A percentile compares a stretch with the other conserved stretches of the same genome.
Conservation (phyloP, 306 rosid species). For the Cucumis cinereus region DNA sequence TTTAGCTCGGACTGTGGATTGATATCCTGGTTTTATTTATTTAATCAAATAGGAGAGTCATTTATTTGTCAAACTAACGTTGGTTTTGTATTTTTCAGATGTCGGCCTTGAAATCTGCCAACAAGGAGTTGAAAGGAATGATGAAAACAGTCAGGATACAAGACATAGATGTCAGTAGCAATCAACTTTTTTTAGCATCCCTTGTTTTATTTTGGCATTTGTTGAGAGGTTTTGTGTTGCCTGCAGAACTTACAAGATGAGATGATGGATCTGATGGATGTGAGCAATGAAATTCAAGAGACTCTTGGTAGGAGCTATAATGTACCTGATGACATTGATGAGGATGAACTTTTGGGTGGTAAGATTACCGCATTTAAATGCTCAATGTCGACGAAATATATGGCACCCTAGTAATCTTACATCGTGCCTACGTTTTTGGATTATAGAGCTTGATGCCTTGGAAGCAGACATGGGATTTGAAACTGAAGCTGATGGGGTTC, state of each 20-base stretch:
- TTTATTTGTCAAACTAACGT: not conserved
- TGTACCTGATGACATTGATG: conserved; percentile 95
- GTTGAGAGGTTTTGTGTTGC: conserved; percentile 4
- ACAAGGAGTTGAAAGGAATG: conserved; percentile 96
- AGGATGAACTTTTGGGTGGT: conserved; percentile 98
- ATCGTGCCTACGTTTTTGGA: not conserved
- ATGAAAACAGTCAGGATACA: conserved; percentile 98
- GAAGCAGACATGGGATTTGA: conserved; percentile 92
- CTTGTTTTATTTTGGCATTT: conserved; percentile 10
- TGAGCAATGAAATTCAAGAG: conserved; percentile 86
- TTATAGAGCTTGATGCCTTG: conserved; percentile 82
- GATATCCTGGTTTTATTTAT: not conserved
- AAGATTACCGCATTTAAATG: conserved; percentile 23
- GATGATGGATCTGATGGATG: conserved; percentile 99
- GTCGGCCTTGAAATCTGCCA: conserved; percentile 91
- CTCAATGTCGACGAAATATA: not conserved
- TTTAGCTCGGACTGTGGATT: conserved; percentile 16
- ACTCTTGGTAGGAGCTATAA: conserved; percentile 91
- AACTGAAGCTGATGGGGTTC: conserved; percentile 71
- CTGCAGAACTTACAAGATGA: conserved; percentile 90
- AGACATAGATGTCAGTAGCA: conserved; percentile 68
- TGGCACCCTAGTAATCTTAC: not conserved
- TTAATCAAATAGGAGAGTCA: not conserved
- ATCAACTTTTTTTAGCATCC: conserved; percentile 5
- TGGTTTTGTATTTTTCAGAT: conserved; percentile 35